Conservation (phyloP, 2,329 filamentous ascomycete genomes). For the Sphaerulina populicola region DNA sequence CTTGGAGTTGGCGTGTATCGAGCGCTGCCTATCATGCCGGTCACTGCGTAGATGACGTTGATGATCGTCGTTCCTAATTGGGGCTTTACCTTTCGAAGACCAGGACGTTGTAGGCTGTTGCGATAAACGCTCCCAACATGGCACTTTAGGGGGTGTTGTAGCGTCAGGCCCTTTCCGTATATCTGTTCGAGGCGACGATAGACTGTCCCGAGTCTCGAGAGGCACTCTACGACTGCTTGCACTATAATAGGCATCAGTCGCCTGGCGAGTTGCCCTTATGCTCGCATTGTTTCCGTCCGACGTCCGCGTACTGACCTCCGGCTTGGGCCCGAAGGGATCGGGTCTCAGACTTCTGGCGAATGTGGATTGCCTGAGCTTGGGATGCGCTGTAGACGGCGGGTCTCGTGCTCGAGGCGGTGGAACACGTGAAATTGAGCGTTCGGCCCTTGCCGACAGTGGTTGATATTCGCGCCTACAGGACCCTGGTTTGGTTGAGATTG, state of each 20-base stretch:
- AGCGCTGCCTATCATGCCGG: background rate
- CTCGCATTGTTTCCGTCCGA: background rate
- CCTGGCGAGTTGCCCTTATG: background rate
- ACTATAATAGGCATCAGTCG: background rate
- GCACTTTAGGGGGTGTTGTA: background rate
- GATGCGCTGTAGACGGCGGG: background rate
- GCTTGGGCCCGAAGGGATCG: constrained; percentile 8
- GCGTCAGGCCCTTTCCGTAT: background rate
- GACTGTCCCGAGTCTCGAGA: background rate
- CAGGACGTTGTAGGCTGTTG: constrained; percentile 2
- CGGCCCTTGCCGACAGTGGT: background rate
- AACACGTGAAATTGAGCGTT: background rate
- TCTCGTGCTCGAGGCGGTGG: background rate
- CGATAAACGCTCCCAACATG: background rate
- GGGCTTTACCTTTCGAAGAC: background rate
- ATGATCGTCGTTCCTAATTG: background rate
- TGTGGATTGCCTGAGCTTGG: constrained; percentile 1
- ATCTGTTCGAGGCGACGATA: background rate
- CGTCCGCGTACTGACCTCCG: constrained; percentile 5
- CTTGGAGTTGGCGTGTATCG: background rate
- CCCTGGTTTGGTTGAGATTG: background rate
- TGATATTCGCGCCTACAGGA: background rate
- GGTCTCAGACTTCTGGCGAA: constrained; percentile 8
- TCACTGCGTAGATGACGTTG: background rate
- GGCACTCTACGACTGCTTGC: background rate